Percentiles rank a stretch among this genome's conserved stretches.
These are phyloP conservation scores for Ophiostoma angusticollis DNA, from an alignment of 2,329 filamentous ascomycete genomes.

Conservation along the genomic window DNA sequence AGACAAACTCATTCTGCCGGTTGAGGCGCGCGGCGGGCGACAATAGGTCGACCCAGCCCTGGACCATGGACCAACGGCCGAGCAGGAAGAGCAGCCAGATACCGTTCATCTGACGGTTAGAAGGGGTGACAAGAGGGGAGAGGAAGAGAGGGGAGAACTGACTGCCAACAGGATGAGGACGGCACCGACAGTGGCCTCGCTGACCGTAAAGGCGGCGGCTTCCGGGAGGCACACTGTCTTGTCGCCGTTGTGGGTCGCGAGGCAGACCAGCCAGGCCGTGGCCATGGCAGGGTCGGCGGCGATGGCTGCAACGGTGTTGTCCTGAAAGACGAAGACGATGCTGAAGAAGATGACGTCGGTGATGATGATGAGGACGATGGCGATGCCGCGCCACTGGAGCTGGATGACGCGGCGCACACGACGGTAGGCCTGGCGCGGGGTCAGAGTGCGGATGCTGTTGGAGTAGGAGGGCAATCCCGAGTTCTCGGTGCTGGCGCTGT, in stretches of 20 bases:
- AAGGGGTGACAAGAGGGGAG: neutral
- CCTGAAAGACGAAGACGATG: slow-evolving; percentile 77
- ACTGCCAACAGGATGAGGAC: slow-evolving; percentile 73
- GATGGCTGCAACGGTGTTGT: slow-evolving; percentile 53
- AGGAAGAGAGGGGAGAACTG: slow-evolving; percentile 38
- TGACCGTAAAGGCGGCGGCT: slow-evolving; percentile 52
- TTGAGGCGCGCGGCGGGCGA: slow-evolving; percentile 30
- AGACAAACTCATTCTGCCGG: slow-evolving; percentile 71
- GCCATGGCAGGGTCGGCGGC: slow-evolving; percentile 42
- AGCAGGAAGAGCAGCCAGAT: slow-evolving; percentile 76
- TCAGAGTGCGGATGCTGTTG: slow-evolving; percentile 62
- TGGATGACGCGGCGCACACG: slow-evolving; percentile 75
- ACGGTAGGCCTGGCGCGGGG: slow-evolving; percentile 76
- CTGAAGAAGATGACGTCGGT: slow-evolving; percentile 90
- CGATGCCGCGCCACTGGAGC: slow-evolving; percentile 88
- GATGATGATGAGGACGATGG: slow-evolving; percentile 80
- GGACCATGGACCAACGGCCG: slow-evolving; percentile 71
- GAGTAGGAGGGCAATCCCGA: slow-evolving; percentile 64
- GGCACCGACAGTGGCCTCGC: slow-evolving; percentile 63
- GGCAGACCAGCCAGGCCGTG: slow-evolving; percentile 56
- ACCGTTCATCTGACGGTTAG: slow-evolving; percentile 52
- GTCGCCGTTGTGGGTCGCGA: slow-evolving; percentile 44
- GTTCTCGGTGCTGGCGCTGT: slow-evolving; percentile 54
- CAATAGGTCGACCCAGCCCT: slow-evolving; percentile 64
- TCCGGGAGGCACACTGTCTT: slow-evolving; percentile 53